These are phyloP conservation scores for Claviceps arundinis DNA, from an alignment of 2,329 filamentous ascomycete species.

Conservation along the genomic window DNA sequence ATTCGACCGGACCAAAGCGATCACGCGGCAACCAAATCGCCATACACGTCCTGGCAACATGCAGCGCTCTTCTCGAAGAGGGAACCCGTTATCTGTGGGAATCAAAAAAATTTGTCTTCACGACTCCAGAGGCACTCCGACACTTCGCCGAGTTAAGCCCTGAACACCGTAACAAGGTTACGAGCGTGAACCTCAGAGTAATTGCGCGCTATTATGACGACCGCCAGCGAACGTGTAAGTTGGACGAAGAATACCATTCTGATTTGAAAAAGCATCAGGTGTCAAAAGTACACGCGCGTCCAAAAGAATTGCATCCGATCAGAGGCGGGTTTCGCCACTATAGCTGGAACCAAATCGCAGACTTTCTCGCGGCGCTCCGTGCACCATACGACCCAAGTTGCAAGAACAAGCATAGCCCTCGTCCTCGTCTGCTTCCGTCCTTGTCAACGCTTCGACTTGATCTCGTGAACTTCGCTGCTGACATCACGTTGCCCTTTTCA, in stretches of 20 bases:
- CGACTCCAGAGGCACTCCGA: constrained; percentile 33
- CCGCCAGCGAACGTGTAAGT: constrained; percentile 27
- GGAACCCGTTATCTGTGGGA: constrained; percentile 37
- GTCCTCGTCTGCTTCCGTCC: constrained; percentile 33
- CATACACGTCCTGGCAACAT: constrained; percentile 39
- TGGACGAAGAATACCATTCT: constrained; percentile 28
- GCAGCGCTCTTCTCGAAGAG: constrained; percentile 34
- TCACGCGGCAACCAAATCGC: constrained; percentile 34
- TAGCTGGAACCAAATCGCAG: constrained; percentile 38
- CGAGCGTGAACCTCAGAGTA: constrained; percentile 35
- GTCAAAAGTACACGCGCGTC: constrained; percentile 28
- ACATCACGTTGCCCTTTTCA: constrained; percentile 30
- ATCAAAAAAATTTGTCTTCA: constrained; percentile 41
- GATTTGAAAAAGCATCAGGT: constrained; percentile 28
- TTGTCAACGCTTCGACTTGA: constrained; percentile 36
- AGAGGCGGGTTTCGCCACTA: constrained; percentile 42
- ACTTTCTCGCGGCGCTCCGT: constrained; percentile 38
- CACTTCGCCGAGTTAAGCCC: constrained; percentile 34
- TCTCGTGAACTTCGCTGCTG: constrained; percentile 37
- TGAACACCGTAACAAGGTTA: constrained; percentile 29
- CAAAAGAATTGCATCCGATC: constrained; percentile 31
- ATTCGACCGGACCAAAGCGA: constrained; percentile 30
- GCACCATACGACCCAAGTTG: constrained; percentile 33
- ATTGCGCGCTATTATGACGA: constrained; percentile 45
- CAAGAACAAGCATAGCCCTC: constrained; percentile 20